Percentiles rank a stretch among this genome's conserved stretches.
These are phyloP conservation scores for Verticillium dahliae DNA, from an alignment of 2,329 filamentous ascomycete species.

Conservation along the genomic window DNA sequence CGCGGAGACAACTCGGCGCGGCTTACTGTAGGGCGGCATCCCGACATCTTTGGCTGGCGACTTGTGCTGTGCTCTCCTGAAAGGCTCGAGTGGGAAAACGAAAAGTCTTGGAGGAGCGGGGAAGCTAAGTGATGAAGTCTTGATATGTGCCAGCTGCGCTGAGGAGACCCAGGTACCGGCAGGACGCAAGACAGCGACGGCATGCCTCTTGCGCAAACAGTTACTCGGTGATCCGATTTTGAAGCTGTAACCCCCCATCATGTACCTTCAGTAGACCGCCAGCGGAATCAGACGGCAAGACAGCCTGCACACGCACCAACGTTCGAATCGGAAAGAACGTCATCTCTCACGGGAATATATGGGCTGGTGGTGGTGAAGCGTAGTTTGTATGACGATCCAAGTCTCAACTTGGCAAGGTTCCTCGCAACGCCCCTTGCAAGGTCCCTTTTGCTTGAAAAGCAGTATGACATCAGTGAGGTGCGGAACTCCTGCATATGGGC, in stretches of 20 bases:
- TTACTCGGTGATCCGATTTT: too few relatives aligned
- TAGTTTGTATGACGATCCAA: background rate
- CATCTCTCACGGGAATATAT: background rate
- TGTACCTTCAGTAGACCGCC: too few relatives aligned
- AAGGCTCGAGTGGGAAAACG: background rate
- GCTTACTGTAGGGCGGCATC: background rate
- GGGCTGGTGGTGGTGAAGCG: background rate
- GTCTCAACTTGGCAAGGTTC: background rate
- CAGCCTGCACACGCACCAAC: too few relatives aligned
- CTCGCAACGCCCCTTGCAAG: background rate
- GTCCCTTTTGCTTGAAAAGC: too few relatives aligned
- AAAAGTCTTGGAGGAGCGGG: background rate
- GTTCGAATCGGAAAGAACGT: background rate
- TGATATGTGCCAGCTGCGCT: background rate
- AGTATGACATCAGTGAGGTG: background rate
- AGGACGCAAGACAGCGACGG: background rate
- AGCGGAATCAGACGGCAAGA: too few relatives aligned
- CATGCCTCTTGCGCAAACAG: too few relatives aligned
- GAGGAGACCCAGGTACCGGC: background rate
- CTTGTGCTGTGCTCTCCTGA: background rate
- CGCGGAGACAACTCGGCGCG: background rate
- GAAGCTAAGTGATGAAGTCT: background rate
- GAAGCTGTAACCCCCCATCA: too few relatives aligned
- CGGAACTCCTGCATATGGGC: background rate
- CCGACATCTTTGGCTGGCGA: background rate